Base-by-base conservation (phyloP, 2,329 filamentous ascomycete genomes). In the Xylaria arbuscula region DNA sequence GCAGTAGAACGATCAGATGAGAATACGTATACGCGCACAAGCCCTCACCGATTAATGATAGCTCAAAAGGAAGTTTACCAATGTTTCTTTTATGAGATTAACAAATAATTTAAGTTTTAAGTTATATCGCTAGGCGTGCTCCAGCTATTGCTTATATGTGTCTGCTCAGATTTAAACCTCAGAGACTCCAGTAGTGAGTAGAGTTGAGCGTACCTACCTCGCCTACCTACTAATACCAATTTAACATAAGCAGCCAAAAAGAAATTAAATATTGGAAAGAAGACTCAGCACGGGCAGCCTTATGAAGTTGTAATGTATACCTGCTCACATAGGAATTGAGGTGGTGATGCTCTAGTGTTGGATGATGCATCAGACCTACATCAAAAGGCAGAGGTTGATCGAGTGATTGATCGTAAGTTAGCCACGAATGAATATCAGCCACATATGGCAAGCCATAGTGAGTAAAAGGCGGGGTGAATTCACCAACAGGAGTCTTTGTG, bases 381-480 rank as follows among this genome's bases (percentile, higher is more conserved):
- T 36, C 34, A 6, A 10, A 40, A 13, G 8, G 9, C 36, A 13
- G 22, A 22, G 45, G 45, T 42, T 42, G 40, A 42, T 22, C 8
- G 28, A 28, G 28, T 28, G 28, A 28, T 28, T 28, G 28, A 28
- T 28, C 28, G 19, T 2, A 17, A 19, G 17, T 8, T 22, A 34
- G 48, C 24, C 48, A 51, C 32, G 6, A 24, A 28, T 10, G 32
- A 28, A 38, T 51, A 15, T 56, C 58, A 70, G 66, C 66, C 68
- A 70, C 59, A 65, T 3, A 3, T 9, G 1, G n/a, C 19, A 42
- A 69, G 66, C 69, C 67, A 70, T 66, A 56, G 13, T 2, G 3
- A 15, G 3, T 22, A 9, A 38, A 59, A 45, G 60, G 69, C 51
- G 69, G 69, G 69, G 69, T 69, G 54, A 53, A 32, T 11, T 42